Evolutionary conservation across 1,139 yeast species (phyloP), one percentile per base, ranked within the genome.

Genomic region (Debaryomyces subglobosus): DNA sequence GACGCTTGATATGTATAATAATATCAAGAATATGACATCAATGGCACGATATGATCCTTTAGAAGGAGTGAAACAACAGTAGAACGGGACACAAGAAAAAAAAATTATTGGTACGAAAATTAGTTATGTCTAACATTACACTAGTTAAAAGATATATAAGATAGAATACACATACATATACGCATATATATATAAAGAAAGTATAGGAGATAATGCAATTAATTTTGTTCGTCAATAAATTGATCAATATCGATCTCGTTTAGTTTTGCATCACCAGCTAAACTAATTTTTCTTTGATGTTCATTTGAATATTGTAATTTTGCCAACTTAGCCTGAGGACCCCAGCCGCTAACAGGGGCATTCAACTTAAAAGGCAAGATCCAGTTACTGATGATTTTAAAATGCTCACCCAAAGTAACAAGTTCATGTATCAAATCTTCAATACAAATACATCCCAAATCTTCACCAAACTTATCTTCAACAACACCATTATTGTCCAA

Each of bases 361-460:
- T 79, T 84, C 60, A 87, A 74, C 60, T 77, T 72, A 71, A 87
- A 86, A 39, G 96, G 95, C 53, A 78, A 74, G 58, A 87, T 67
- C 79, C 90, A 87, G 55, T 74, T 72, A 51, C 79, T 74, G 51
- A 84, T 81, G 30, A 68, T 66, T 56, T 83, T 79, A 69, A 87
- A 87, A 54, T 78, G 71, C 32, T 82, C 88, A 23, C 90, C 86
- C 57, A 86, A 62, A 16, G 82, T 67, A 35, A 74, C 77, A 49
- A 87, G 74, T 66, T 87, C 94, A 62, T 85, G 89, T 49, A 87
- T 80, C 50, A 87, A 74, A 67, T 87, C 96, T 69, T 87, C 95
- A 37, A 85, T 79, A 80, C 96, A 87, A 55, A 87, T 82, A 53
- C 85, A 73, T 15, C 94, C 94, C 49, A 74, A 69, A 34, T 82